Conservation (phyloP, 257 asterid species). For the Solanum dulcamara region DNA sequence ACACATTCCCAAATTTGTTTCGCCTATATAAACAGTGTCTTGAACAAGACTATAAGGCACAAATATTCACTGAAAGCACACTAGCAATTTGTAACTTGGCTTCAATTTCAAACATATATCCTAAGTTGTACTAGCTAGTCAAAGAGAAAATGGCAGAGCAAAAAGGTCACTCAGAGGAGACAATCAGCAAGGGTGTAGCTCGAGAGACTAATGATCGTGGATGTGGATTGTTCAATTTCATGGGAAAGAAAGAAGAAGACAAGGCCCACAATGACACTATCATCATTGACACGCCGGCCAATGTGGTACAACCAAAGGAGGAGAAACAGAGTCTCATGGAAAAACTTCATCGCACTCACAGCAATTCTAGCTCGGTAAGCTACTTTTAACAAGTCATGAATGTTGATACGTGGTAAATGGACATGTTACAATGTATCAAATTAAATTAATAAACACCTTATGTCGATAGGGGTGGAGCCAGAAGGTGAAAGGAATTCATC, state of each 20-base stretch:
- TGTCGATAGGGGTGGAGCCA: too few relatives aligned
- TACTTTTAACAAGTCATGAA: not conserved
- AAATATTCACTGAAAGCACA: not conserved
- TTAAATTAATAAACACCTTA: too few relatives aligned
- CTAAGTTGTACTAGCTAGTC: not conserved
- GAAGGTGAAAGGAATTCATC: too few relatives aligned
- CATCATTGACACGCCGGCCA: conserved; percentile 2
- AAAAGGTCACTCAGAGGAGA: conserved; percentile 1
- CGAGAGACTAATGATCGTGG: not conserved
- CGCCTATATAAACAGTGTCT: not conserved
- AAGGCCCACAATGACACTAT: conserved; percentile 12
- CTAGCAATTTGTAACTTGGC: not conserved
- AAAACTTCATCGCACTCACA: conserved; percentile 26
- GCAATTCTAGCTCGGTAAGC: conserved; percentile 20
- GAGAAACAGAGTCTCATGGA: conserved; percentile 21
- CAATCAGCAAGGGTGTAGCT: not conserved
- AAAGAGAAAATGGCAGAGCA: conserved; percentile 20
- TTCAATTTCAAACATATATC: not conserved
- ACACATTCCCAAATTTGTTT: not conserved
- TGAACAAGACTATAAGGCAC: not conserved
- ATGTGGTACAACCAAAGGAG: too few relatives aligned
- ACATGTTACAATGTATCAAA: too few relatives aligned
- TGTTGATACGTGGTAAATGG: too few relatives aligned
- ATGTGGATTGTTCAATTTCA: conserved; percentile 13
- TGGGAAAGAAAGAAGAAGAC: conserved; percentile 14